These are phyloP conservation scores for Wickerhamomyces chaumierensis DNA, from an alignment of 805 yeast species.

Conservation along the genomic window DNA sequence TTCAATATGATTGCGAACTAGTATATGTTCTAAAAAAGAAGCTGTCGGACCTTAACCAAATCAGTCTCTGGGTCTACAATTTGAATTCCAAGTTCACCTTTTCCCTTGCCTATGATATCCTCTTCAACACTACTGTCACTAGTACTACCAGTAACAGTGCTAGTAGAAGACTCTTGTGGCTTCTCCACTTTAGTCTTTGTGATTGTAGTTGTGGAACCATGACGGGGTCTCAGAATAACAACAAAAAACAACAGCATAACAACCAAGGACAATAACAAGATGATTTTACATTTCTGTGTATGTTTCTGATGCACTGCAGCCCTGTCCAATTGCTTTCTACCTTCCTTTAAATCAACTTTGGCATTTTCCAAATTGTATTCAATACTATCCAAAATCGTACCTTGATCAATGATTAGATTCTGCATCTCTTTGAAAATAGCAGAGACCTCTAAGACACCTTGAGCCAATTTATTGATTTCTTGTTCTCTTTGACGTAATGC, in stretches of 20 bases:
- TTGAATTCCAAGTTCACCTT: neutral
- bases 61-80: neutral
- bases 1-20: too few species aligned
- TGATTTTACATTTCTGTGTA: constrained; percentile 84
- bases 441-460: constrained; percentile 87
- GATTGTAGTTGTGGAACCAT: neutral
- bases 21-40: too few species aligned
- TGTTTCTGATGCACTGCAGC: constrained; percentile 80
- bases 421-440: constrained; percentile 92
- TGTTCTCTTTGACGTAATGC: constrained; percentile 65
- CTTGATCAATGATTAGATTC: constrained; percentile 86
- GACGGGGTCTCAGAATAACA: constrained; percentile 54
- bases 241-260: constrained; percentile 63
- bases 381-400: constrained; percentile 84
- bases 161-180: neutral
- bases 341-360: constrained; percentile 61
- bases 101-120: neutral
- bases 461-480: constrained; percentile 84
- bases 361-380: constrained; percentile 84
- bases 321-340: constrained; percentile 64
- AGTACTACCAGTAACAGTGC: neutral
- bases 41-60: neutral
- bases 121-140: neutral
- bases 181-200: neutral
- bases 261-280: constrained; percentile 57